Evolutionary conservation across 106 monocot species (phyloP).

Genomic region (Dendrobium catenatum): DNA sequence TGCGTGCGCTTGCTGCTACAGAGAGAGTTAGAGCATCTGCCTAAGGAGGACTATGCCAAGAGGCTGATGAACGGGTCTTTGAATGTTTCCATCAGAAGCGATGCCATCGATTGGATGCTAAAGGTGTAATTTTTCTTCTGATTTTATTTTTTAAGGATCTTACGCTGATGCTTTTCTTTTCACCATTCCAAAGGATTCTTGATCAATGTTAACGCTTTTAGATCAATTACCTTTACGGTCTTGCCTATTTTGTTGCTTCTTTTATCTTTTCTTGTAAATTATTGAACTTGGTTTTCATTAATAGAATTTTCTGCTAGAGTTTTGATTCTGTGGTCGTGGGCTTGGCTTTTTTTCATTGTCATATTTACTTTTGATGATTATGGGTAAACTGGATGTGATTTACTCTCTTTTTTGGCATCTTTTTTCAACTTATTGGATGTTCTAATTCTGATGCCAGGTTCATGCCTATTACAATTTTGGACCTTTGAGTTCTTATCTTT

Average conservation of each 20-base stretch:
- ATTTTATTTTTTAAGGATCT: neutral
- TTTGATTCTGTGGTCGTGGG: neutral
- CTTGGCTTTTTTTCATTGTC: no score
- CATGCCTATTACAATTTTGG: slow-evolving; percentile 67
- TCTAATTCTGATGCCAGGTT: slow-evolving; percentile 33
- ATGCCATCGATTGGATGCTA: slow-evolving; percentile 92
- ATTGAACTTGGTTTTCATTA: neutral
- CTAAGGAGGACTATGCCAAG: slow-evolving; percentile 49
- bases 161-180: neutral
- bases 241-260: neutral
- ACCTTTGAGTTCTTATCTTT: slow-evolving; percentile 55
- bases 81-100: slow-evolving; percentile 55
- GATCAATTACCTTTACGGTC: neutral
- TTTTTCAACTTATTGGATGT: neutral
- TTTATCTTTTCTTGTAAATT: neutral
- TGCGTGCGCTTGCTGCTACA: slow-evolving; percentile 43
- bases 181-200: neutral
- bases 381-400: neutral
- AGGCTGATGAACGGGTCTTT: slow-evolving; percentile 46
- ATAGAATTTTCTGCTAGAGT: neutral
- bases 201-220: slow-evolving; percentile 1
- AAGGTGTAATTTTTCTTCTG: slow-evolving; percentile 40
- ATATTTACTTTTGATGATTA: neutral
- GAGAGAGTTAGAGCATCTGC: slow-evolving; percentile 57
- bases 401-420: neutral